Percentiles rank a stretch among this genome's conserved stretches.
Evolutionary conservation across 2,329 filamentous ascomycete genomes (phyloP).

Genomic region (Atkinsonella texensis): DNA sequence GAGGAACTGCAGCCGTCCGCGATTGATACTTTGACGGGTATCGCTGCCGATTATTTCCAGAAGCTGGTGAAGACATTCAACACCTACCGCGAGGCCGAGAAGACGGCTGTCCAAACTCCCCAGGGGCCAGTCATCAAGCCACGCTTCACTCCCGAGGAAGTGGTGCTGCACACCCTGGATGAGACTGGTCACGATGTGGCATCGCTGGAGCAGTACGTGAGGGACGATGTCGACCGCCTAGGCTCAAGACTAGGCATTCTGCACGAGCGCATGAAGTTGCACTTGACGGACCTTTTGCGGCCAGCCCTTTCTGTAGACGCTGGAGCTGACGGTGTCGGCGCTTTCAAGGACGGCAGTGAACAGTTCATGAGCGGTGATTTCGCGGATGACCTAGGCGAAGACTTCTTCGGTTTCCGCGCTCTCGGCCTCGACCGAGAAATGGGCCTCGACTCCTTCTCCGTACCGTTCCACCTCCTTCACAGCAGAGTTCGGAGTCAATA

Average conservation of each 20-base stretch:
- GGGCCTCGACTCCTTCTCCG: conserved; percentile 74
- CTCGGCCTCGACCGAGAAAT: conserved; percentile 87
- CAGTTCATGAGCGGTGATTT: conserved; percentile 96
- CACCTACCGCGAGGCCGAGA: conserved; percentile 72
- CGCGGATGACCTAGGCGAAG: conserved; percentile 92
- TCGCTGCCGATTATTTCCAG: conserved; percentile 79
- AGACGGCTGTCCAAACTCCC: conserved; percentile 43
- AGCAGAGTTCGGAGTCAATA: conserved; percentile 79
- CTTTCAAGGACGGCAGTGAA: conserved; percentile 93
- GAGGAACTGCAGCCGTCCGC: conserved; percentile 95
- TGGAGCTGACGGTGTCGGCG: conserved; percentile 71
- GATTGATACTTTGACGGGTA: conserved; percentile 77
- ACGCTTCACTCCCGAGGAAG: conserved; percentile 72
- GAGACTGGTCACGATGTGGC: conserved; percentile 78
- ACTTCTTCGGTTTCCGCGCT: conserved; percentile 98
- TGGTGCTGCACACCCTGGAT: conserved; percentile 72
- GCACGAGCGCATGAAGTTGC: conserved; percentile 88
- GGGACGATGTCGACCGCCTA: conserved; percentile 84
- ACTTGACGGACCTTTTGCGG: conserved; percentile 85
- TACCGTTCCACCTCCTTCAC: conserved; percentile 88
- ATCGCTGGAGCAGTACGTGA: conserved; percentile 72
- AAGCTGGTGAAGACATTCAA: conserved; percentile 73
- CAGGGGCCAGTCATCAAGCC: conserved; percentile 39
- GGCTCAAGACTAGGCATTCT: conserved; percentile 67
- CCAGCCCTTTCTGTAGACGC: conserved; percentile 68